Evolutionary conservation across 345 rosid genomes (phyloP).

Genomic region (Kandelia obovata): DNA sequence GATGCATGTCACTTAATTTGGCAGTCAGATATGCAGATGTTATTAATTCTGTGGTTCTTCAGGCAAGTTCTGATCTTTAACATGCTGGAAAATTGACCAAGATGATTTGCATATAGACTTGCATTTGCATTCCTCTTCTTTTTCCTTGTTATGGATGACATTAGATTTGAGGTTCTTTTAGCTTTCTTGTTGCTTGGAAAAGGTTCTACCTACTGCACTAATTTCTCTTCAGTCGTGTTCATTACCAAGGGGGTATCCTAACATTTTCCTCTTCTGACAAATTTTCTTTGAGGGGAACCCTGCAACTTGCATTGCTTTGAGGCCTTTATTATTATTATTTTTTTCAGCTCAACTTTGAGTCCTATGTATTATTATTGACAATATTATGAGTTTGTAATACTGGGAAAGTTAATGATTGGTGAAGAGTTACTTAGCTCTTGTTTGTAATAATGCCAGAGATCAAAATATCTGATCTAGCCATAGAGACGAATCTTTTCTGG

Average conservation of each 20-base stretch:
- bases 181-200: no score
- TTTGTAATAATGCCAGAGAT: neutral
- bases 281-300: neutral
- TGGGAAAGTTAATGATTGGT: neutral
- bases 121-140: neutral
- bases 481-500: neutral
- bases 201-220: neutral
- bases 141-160: neutral
- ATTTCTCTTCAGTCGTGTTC: neutral
- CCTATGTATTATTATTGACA: no score
- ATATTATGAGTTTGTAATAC: neutral
- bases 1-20: constrained; percentile 94
- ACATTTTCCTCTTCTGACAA: neutral
- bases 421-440: neutral
- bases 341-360: neutral
- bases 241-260: neutral
- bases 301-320: neutral
- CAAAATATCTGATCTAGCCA: neutral
- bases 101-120: neutral
- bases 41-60: constrained; percentile 90
- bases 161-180: neutral
- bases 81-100: neutral
- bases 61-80: constrained; percentile 45
- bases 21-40: constrained; percentile 95
- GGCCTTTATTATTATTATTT: neutral